phyloP scores from a whole-genome alignment of 352 stramenopile species.

The Aphanomyces cochlioides region DNA sequence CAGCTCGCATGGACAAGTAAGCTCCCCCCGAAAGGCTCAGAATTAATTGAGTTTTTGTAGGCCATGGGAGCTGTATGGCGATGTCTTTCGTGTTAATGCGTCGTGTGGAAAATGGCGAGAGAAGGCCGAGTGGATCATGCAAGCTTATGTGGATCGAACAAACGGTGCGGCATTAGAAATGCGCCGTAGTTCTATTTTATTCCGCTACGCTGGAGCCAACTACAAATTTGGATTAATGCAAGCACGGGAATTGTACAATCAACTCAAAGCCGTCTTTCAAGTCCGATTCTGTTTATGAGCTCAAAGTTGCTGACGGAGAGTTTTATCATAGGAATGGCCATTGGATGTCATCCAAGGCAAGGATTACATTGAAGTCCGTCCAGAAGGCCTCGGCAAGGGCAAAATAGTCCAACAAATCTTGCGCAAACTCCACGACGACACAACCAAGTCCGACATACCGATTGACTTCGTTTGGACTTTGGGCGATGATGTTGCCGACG shows the following conservation, averaged over 20 bases:
- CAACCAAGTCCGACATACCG: slow-evolving; percentile 38
- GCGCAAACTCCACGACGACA: slow-evolving; percentile 56
- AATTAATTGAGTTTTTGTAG: slow-evolving; percentile 7
- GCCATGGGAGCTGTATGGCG: slow-evolving; percentile 66
- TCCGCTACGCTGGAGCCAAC: slow-evolving; percentile 98
- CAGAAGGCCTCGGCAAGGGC: slow-evolving; percentile 96
- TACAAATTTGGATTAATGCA: slow-evolving; percentile 98
- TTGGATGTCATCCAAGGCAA: slow-evolving; percentile 83
- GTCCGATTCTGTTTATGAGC: slow-evolving; percentile 31
- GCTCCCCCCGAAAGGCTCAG: background rate
- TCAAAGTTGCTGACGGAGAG: background rate
- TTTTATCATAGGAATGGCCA: slow-evolving; percentile 51
- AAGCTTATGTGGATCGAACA: slow-evolving; percentile 97
- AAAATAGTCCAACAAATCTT: slow-evolving; percentile 93
- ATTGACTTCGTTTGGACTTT: slow-evolving; percentile 97
- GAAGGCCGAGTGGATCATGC: slow-evolving; percentile 94
- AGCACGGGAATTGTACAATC: slow-evolving; percentile 95
- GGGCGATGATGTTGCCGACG: slow-evolving; percentile 97
- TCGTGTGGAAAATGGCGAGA: slow-evolving; percentile 88
- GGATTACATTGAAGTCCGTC: slow-evolving; percentile 98
- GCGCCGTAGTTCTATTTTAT: slow-evolving; percentile 97
- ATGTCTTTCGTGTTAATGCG: slow-evolving; percentile 56
- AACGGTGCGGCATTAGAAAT: slow-evolving; percentile 98
- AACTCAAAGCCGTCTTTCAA: slow-evolving; percentile 92
- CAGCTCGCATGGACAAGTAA: slow-evolving; percentile 58